Evolutionary conservation across 1,284 basidiomycete genomes (phyloP), one percentile per base, ranked within the genome.

Genomic region (Termitomyces sp.): DNA sequence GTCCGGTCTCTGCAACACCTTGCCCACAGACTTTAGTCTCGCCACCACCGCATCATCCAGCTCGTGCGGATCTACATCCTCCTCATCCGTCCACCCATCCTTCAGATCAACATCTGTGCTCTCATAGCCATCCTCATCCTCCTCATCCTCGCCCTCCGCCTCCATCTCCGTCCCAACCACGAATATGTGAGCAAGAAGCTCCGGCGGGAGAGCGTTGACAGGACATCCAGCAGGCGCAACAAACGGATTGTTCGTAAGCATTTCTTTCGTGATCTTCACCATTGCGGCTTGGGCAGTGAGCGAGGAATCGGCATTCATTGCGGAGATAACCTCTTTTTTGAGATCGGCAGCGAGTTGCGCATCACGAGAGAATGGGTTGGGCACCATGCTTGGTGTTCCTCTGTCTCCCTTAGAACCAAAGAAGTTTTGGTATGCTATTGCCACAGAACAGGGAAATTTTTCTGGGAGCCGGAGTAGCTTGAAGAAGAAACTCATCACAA

Each of bases 181-280:
- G 63, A 86, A 86, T 42, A 86, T 82, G 56, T 82, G 71, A 0
- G 76, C 74, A 21, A 86, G 73, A 5, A 86, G 68, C 62, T 86
- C 83, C 17, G 77, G 72, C 3, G 83, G 83, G 5, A 85, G 73
- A 26, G 72, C 68, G 58, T 84, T 80, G 51, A 85, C 73, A 4
- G 79, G 76, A 53, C 79, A 83, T 38, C 76, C 75, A 38, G 68
- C 62, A 0, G 79, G 81, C 2, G 82, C 73, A n/a, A 75, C 61
- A 57, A 70, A 79, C 0, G 76, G 76, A 57, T 76, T 78, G 56
- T 75, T 72, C n/a, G 62, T 56, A 21, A 76, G 67, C 66, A 75
- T 67, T 1, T 70, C 65, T 40, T 60, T 56, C 6, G 67, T 65
- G 34, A 70, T 64, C 56, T 65, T 62, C 10, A 54, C 59, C 62